phyloP scores from a whole-genome alignment of 305 asterid genomes.

The Lippia alba region DNA sequence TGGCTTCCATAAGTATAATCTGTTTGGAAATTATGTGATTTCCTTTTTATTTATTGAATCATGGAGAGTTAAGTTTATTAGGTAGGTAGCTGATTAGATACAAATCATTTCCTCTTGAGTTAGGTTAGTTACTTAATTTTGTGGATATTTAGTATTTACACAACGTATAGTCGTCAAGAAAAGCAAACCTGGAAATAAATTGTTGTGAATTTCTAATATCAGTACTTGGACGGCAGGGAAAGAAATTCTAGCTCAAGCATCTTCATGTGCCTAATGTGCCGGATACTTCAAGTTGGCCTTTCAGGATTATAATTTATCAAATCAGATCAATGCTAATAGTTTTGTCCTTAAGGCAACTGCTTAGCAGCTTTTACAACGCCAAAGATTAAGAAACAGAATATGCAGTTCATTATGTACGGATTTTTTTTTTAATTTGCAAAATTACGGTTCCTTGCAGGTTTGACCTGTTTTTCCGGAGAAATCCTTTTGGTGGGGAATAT shows the following conservation, averaged over 20 bases:
- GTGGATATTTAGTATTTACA: not conserved
- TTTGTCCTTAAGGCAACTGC: slow-evolving; percentile 2
- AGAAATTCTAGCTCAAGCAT: not conserved
- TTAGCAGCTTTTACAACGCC: not conserved
- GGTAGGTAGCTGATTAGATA: not conserved
- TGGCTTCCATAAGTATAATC: not conserved
- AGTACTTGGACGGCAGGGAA: not conserved
- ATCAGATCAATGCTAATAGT: slow-evolving; percentile 7
- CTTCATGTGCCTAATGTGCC: not conserved
- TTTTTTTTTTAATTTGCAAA: slow-evolving; percentile 26
- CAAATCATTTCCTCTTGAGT: not conserved
- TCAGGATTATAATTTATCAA: slow-evolving; percentile 2
- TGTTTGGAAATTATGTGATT: slow-evolving; percentile 6
- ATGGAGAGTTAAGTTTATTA: not conserved
- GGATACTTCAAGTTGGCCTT: not conserved
- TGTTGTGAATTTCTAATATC: not conserved
- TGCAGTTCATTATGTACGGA: not conserved
- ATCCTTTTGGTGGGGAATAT: slow-evolving; percentile 95
- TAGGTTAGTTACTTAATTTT: not conserved
- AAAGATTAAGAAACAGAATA: not conserved
- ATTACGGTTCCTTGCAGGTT: slow-evolving; percentile 58
- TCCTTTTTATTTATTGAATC: not conserved
- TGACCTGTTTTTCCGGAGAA: slow-evolving; percentile 79
- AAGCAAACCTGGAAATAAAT: not conserved
- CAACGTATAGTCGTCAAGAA: not conserved